Percentiles rank a stretch among this genome's conserved stretches.
Conservation (phyloP, 2,329 filamentous ascomycete genomes). For the Paecilomyces niveus region DNA sequence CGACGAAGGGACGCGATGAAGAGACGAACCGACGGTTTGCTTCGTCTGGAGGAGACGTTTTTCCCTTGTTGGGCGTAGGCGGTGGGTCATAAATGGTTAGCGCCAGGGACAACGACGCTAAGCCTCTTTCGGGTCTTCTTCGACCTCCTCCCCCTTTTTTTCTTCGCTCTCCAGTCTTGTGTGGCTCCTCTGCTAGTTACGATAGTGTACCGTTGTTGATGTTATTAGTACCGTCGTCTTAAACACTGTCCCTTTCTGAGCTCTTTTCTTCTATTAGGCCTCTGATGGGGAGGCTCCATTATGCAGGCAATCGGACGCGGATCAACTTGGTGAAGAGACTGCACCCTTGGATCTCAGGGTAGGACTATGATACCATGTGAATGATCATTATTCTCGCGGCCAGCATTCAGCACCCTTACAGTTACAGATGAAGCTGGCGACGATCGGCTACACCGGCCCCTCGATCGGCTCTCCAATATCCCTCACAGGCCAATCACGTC, state of each 20-base stretch:
- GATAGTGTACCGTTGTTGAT: background rate
- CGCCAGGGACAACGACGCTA: background rate
- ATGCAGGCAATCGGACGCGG: background rate
- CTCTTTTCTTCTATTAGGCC: background rate
- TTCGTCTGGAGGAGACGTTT: background rate
- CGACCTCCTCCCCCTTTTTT: background rate
- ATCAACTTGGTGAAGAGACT: background rate
- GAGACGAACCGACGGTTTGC: background rate
- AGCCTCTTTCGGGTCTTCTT: background rate
- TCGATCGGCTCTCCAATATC: background rate
- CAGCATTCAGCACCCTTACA: background rate
- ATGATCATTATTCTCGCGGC: background rate
- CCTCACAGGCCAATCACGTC: background rate
- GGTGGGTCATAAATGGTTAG: background rate
- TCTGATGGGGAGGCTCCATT: background rate
- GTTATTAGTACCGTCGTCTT: background rate
- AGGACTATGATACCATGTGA: background rate
- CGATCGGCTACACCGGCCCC: background rate
- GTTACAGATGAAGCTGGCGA: background rate
- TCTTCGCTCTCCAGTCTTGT: background rate
- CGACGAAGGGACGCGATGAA: background rate
- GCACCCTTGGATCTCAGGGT: background rate
- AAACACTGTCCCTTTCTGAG: background rate
- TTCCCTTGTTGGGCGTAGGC: background rate
- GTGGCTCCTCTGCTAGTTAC: background rate